Conservation (phyloP, 768 basidiomycete genomes). For the Floccularia luteovirens region DNA sequence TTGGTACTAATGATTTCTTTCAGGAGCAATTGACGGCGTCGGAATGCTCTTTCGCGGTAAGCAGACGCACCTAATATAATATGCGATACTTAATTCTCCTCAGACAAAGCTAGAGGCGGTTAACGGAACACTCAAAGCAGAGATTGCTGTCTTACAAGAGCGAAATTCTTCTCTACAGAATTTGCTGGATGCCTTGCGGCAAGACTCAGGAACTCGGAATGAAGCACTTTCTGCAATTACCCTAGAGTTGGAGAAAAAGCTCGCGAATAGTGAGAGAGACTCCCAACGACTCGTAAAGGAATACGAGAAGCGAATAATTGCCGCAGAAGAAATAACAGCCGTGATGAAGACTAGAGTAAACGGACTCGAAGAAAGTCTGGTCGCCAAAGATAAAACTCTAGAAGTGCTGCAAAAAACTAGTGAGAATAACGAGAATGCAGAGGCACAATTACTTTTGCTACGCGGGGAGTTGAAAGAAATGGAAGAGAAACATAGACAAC, state of each 20-base stretch:
- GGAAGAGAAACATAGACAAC: constrained; percentile 18
- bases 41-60: constrained; percentile 28
- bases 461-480: constrained; percentile 10
- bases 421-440: constrained; percentile 3
- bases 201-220: constrained; percentile 16
- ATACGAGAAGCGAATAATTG: constrained; percentile 17
- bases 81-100: not conserved
- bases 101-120: constrained; percentile 20
- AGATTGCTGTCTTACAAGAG: constrained; percentile 32
- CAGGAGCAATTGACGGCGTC: constrained; percentile 29
- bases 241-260: constrained; percentile 18
- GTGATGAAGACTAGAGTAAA: not conserved
- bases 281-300: constrained; percentile 17
- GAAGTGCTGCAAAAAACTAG: not conserved
- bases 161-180: constrained; percentile 23
- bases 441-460: constrained; percentile 9
- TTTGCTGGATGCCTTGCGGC: constrained; percentile 15
- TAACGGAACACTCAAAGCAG: constrained; percentile 23
- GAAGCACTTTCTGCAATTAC: constrained; percentile 8
- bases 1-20: not conserved
- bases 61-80: constrained; percentile 5
- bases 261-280: constrained; percentile 16
- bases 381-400: not conserved
- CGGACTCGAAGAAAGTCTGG: not conserved
- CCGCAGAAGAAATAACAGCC: constrained; percentile 13